Conservation (phyloP, 192 early-diverging fungal species). For the Rhizoclosmatium globosum region DNA sequence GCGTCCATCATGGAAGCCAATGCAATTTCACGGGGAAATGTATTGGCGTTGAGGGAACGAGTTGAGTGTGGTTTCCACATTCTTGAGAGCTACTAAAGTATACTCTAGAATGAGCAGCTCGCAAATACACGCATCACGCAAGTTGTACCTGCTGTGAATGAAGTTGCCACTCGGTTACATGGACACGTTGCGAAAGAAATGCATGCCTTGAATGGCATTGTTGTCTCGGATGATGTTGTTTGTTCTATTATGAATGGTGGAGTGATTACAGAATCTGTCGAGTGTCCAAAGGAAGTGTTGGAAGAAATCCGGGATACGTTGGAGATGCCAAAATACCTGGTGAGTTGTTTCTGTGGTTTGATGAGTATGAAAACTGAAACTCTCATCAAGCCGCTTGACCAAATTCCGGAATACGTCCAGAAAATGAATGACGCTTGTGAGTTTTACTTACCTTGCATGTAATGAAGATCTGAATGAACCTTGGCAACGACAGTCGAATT, state of each 20-base stretch:
- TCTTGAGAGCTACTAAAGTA: background rate
- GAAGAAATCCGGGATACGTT: slow-evolving; percentile 2
- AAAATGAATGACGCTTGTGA: too few species aligned
- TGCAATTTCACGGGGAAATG: slow-evolving; percentile 20
- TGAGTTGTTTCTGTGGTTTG: background rate
- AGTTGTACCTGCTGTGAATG: background rate
- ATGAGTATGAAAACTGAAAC: too few species aligned
- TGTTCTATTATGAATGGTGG: slow-evolving; percentile 5
- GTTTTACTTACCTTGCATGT: too few species aligned
- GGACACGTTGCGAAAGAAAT: background rate
- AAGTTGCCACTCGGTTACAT: background rate
- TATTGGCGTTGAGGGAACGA: background rate
- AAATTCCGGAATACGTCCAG: too few species aligned
- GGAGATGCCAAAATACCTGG: slow-evolving; percentile 21
- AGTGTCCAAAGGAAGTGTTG: slow-evolving; percentile 2
- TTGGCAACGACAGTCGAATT: too few species aligned
- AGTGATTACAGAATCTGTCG: background rate
- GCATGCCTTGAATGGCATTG: background rate
- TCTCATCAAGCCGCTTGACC: too few species aligned
- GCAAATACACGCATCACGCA: background rate
- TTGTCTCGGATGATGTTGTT: background rate
- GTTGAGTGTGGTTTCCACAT: slow-evolving; percentile 1
- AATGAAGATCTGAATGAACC: too few species aligned
- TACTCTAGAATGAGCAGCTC: background rate
- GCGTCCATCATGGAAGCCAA: slow-evolving; percentile 37